phyloP scores from a whole-genome alignment of 225 moss, liverwort and hornwort genomes.

The Ulota crispa region DNA sequence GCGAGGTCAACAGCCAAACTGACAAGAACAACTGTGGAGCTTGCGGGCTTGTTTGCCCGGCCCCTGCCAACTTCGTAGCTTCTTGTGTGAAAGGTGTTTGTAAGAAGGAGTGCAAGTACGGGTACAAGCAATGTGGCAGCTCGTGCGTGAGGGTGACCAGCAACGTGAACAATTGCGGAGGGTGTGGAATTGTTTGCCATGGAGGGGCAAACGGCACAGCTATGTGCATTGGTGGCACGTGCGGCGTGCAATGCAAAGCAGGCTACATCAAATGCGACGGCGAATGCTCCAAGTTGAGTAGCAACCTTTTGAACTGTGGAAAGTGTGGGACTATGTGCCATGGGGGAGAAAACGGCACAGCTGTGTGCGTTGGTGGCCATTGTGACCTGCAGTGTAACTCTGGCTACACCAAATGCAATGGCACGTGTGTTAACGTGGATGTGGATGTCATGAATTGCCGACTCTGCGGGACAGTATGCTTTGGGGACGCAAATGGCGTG shows the following conservation, averaged over 20 bases:
- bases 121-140: not conserved
- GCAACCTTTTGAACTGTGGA: no score
- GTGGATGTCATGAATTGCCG: not conserved
- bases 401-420: no score
- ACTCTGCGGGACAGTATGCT: not conserved
- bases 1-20: not conserved
- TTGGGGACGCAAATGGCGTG: not conserved
- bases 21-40: not conserved
- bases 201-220: no score
- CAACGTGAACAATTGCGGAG: not conserved
- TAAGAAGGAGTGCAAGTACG: not conserved
- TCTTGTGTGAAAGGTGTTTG: not conserved
- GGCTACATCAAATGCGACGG: no score
- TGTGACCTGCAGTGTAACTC: no score
- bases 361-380: no score
- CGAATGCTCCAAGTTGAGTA: no score
- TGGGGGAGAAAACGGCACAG: no score
- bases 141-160: not conserved
- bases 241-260: no score
- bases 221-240: no score
- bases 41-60: not conserved
- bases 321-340: fast-evolving
- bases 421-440: no score
- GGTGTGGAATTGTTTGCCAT: no score
- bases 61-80: not conserved